A percentile compares a stretch with the other conserved stretches of the same genome.
Evolutionary conservation across 2,329 filamentous ascomycete species (phyloP).

Genomic region (Davidsoniella australis): DNA sequence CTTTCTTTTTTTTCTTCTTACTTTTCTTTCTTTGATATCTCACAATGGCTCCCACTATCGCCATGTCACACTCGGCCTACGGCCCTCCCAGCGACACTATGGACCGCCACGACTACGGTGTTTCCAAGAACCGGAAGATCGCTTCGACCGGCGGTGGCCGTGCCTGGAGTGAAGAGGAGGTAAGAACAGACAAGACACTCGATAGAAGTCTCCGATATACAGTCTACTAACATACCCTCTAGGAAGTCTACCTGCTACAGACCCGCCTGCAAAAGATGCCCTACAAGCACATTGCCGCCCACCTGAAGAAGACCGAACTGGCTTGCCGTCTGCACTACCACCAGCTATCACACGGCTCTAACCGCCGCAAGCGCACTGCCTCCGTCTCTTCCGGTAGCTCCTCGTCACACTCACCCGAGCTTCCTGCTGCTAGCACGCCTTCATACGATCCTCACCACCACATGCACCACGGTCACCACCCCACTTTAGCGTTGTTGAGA

Average conservation of each 20-base stretch:
- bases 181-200: slow-evolving; percentile 23
- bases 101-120: slow-evolving; percentile 40
- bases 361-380: slow-evolving; percentile 58
- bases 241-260: slow-evolving; percentile 74
- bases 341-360: slow-evolving; percentile 67
- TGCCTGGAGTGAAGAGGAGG: slow-evolving; percentile 77
- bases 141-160: slow-evolving; percentile 58
- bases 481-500: too few relatives aligned
- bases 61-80: slow-evolving; percentile 18
- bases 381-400: slow-evolving; percentile 54
- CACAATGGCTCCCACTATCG: slow-evolving; percentile 33
- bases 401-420: slow-evolving; percentile 32
- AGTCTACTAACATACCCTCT: slow-evolving; percentile 6
- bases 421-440: slow-evolving; percentile 26
- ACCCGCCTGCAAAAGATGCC: slow-evolving; percentile 77
- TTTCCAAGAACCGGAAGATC: slow-evolving; percentile 49
- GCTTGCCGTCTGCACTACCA: slow-evolving; percentile 79
- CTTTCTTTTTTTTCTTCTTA: not conserved
- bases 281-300: slow-evolving; percentile 75
- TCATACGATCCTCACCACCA: slow-evolving; percentile 18
- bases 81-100: slow-evolving; percentile 25
- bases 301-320: slow-evolving; percentile 75
- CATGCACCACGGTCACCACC: too few relatives aligned
- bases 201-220: not conserved
- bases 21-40: not conserved